Percentiles rank a stretch among this genome's conserved stretches.
Evolutionary conservation across 1,139 yeast genomes (phyloP).

Genomic region (Sugiyamaella pinicola): DNA sequence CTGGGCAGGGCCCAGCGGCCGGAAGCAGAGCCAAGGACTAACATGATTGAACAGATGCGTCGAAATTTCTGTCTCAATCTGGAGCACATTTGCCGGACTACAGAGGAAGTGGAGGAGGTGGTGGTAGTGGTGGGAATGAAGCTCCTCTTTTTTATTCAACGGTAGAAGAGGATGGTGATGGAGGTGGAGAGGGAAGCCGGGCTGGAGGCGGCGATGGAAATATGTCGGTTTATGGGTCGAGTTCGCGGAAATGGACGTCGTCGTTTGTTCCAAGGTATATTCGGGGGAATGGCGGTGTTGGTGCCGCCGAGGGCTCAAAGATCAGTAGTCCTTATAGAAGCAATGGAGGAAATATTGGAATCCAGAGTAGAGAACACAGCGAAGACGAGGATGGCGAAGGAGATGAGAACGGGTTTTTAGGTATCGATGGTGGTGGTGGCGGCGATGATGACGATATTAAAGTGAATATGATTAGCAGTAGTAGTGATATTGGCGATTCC

Average conservation of each 20-base stretch:
- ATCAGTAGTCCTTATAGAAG: constrained; percentile 14
- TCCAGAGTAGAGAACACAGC: constrained; percentile 20
- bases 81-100: constrained; percentile 33
- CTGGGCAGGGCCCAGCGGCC: neutral
- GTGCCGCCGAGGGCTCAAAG: constrained; percentile 2
- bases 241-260: constrained; percentile 25
- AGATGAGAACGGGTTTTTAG: constrained; percentile 22
- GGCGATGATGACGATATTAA: constrained; percentile 22
- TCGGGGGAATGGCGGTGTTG: constrained; percentile 10
- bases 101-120: neutral
- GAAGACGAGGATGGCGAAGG: constrained; percentile 27
- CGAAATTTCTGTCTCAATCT: constrained; percentile 45
- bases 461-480: constrained; percentile 24
- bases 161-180: constrained; percentile 32
- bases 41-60: constrained; percentile 39
- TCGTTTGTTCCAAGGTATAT: constrained; percentile 29
- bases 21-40: neutral
- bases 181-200: constrained; percentile 23
- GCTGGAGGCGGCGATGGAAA: neutral
- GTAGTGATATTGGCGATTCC: constrained; percentile 7
- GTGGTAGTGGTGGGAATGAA: constrained; percentile 23
- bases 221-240: constrained; percentile 30
- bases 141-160: constrained; percentile 42
- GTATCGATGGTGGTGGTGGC: constrained; percentile 15
- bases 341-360: constrained; percentile 17